Evolutionary conservation across 306 rosid species (phyloP).

Genomic region (Mimosa bimucronata): DNA sequence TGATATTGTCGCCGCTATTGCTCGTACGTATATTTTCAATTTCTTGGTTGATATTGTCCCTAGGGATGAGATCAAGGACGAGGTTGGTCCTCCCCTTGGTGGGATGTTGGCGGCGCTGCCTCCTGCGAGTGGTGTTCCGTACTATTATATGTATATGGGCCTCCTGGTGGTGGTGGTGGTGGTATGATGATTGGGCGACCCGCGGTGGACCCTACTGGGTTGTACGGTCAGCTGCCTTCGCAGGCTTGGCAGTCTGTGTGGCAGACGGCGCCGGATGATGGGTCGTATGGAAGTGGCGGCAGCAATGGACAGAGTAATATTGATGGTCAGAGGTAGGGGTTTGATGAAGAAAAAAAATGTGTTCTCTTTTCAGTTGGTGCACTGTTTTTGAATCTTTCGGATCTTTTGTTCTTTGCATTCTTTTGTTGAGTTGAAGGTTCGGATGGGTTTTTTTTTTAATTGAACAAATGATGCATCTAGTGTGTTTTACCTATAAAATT

Average conservation of each 20-base stretch:
- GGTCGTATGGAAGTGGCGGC: conserved; percentile 68
- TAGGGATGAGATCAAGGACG: conserved; percentile 93
- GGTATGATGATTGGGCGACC: conserved; percentile 93
- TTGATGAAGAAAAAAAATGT: background rate
- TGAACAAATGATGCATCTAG: background rate
- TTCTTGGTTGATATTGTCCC: conserved; percentile 94
- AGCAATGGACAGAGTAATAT: conserved; percentile 69
- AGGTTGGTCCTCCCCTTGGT: conserved; percentile 55
- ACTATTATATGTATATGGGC: conserved; percentile 84
- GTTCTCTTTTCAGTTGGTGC: background rate
- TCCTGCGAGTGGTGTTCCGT: conserved; percentile 83
- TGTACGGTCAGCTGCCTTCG: conserved; percentile 88
- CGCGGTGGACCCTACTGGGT: conserved; percentile 82
- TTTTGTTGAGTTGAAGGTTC: background rate
- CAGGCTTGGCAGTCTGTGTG: conserved; percentile 98
- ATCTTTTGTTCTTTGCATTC: background rate
- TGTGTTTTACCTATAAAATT: background rate
- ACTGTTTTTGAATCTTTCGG: background rate
- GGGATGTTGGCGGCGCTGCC: conserved; percentile 68
- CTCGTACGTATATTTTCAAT: conserved; percentile 89
- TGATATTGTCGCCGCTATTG: conserved; percentile 90
- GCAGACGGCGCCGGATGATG: conserved; percentile 77
- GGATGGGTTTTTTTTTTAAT: background rate
- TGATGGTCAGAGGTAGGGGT: conserved; percentile 77
- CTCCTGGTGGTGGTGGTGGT: conserved; percentile 66